A percentile compares a stretch with the other conserved stretches of the same genome.
These are phyloP conservation scores for Trichoderma citrinoviride DNA, from an alignment of 2,329 filamentous ascomycete genomes.

Conservation along the genomic window DNA sequence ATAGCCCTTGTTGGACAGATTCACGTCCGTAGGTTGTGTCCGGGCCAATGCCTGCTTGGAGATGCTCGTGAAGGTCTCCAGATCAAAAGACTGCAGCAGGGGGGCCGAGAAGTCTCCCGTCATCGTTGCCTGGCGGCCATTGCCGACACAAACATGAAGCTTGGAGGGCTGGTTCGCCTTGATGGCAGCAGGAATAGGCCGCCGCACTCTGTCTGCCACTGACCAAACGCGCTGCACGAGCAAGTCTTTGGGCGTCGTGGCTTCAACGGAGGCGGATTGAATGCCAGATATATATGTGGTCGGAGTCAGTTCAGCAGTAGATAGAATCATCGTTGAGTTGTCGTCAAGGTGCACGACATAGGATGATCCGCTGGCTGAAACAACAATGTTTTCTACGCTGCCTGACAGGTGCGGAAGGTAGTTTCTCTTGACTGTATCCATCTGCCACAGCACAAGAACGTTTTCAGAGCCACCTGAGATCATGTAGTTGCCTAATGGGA, in stretches of 20 bases:
- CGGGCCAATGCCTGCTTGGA: conserved; percentile 85
- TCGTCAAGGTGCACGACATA: conserved; percentile 86
- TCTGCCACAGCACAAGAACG: conserved; percentile 86
- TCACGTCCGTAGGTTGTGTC: conserved; percentile 81
- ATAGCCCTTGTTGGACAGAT: conserved; percentile 67
- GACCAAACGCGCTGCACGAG: conserved; percentile 53
- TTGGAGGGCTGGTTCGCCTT: conserved; percentile 61
- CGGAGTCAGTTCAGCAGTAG: conserved; percentile 83
- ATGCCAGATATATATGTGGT: conserved; percentile 81
- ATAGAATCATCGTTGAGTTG: conserved; percentile 87
- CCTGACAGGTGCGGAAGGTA: conserved; percentile 88
- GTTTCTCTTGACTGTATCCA: conserved; percentile 79
- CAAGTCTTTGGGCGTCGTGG: conserved; percentile 50
- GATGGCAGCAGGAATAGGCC: conserved; percentile 58
- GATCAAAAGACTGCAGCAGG: conserved; percentile 79
- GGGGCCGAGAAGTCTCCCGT: conserved; percentile 52
- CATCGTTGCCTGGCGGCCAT: conserved; percentile 56
- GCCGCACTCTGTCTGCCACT: conserved; percentile 42
- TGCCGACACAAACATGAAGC: conserved; percentile 66
- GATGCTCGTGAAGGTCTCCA: conserved; percentile 73
- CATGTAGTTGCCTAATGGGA: conserved; percentile 73
- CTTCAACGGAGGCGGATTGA: conserved; percentile 59
- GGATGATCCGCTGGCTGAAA: conserved; percentile 74
- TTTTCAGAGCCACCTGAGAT: conserved; percentile 91
- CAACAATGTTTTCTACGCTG: conserved; percentile 76